Evolutionary conservation across 2,329 filamentous ascomycete genomes (phyloP), one percentile per base, ranked within the genome.

Genomic region (Monosporascus sp.): DNA sequence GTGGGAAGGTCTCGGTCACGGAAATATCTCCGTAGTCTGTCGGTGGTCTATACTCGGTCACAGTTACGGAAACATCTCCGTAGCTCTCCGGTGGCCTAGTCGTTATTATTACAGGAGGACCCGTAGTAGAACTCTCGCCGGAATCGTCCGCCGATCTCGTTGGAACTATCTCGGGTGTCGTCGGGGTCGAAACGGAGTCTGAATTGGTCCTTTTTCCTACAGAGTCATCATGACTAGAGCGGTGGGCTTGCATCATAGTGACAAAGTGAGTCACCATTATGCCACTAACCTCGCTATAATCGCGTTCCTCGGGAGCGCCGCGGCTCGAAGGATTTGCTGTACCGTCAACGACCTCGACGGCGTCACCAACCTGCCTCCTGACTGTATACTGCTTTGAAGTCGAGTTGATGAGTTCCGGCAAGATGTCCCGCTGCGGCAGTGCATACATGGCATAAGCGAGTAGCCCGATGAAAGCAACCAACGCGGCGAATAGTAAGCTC

Each of bases 361-460:
- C 41, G 9, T 44, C 20, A 14, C 20, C n/a, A 44, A 18, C 5
- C 20, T 14, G 20, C 28, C 38, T 11, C 55, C 18, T 5, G 11
- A 7, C n/a, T 55, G 18, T 20, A 53, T 40, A 6, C 54, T 3
- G 17, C 20, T 44, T 20, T 18, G 41, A 20, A 20, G 50, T 47
- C 40, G 50, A 47, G 22, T 31, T 31, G 28, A 31, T 18, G 31
- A 35, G 46, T 11, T 22, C 40, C 14, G 54, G 15, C 3, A 52
- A 40, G 22, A 50, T 54, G 41, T 57, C 48, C 15, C 54, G 49
- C 6, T 57, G 54, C 3, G 58, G 58, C n/a, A 60, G 49, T 40
- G 22, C 51, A 11, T 58, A 55, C 17, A 60, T 49, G 51, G 53
- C 58, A 51, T 56, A 62, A 3, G 35, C 53, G 24, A 60, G n/a